Evolutionary conservation across 2,329 filamentous ascomycete species (phyloP), one percentile per base, ranked within the genome.

Genomic region (Cryphonectria naterciae): DNA sequence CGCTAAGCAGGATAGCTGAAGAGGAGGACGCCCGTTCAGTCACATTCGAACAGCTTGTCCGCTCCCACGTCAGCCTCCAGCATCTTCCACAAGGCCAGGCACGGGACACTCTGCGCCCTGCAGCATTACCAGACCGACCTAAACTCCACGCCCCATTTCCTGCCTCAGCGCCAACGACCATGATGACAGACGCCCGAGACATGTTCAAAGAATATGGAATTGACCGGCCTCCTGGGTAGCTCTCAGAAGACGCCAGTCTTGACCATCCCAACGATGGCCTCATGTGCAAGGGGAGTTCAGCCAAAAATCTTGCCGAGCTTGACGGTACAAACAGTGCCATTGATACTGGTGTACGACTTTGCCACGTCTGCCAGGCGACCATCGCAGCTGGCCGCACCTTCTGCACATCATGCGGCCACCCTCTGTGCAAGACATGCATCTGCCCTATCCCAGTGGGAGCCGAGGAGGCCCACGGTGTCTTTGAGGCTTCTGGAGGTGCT

Each of bases 331-430:
- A 61, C 63, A 72, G 69, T 15, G 54, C 49, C n/a, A 39, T 60
- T 11, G 66, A 37, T 7, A 10, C 22, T 19, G 37, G 46, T 19
- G 19, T 63, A 56, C 82, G 80, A 67, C 77, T 83, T 37, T 89
- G 87, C 72, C 87, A 88, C 74, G 77, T 85, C 13, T 89, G 86
- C 74, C 83, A 82, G 17, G 80, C 81, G 61, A 79, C 78, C 56
- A 80, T 84, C 52, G 78, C 69, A 22, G 61, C 32, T 61, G 77
- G 79, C 17, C 78, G 79, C 41, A 78, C 78, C 11, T 80, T 80
- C 62, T 89, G 86, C 73, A 75, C 79, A 41, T 81, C 81, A 58
- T 89, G 87, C 73, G 85, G 84, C 0, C 87, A 89, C 75, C 81
- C 79, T 13, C 81, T 86, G 22, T 89, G 86, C 74, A 73, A 77